phyloP scores from a whole-genome alignment of 768 basidiomycete species.

The Amylocystis lapponica region DNA sequence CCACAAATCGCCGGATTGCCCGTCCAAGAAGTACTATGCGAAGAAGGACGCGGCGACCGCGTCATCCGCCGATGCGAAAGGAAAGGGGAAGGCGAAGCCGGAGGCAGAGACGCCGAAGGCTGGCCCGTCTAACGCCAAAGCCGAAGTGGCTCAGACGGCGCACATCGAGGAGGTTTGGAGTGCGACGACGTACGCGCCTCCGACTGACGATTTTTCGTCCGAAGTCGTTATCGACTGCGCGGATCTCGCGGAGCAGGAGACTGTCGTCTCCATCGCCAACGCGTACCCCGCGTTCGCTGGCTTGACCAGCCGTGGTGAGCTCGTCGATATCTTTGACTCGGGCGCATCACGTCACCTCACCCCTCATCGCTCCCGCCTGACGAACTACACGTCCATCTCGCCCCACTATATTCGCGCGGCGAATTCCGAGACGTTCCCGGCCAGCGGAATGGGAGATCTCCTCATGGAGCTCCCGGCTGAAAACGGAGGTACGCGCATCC shows the following conservation, averaged over 20 bases:
- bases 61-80: background rate
- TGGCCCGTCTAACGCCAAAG: too few relatives aligned
- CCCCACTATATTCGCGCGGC: conserved; percentile 22
- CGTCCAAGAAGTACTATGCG: background rate
- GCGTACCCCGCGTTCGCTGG: too few relatives aligned
- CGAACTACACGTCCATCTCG: conserved; percentile 1
- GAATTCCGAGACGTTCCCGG: conserved; percentile 18
- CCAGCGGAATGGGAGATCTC: conserved; percentile 16
- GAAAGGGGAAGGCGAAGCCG: background rate
- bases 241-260: background rate
- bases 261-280: too few relatives aligned
- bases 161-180: conserved; percentile 1
- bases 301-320: too few relatives aligned
- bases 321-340: conserved; percentile 20
- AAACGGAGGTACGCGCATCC: background rate
- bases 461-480: conserved; percentile 20
- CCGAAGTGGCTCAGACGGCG: background rate
- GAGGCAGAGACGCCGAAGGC: too few relatives aligned
- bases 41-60: background rate
- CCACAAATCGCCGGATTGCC: background rate
- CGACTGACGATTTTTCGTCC: too few relatives aligned
- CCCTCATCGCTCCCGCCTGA: conserved; percentile 7
- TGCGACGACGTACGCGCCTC: background rate
- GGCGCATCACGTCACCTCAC: conserved; percentile 13
- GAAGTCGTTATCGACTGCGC: background rate